Conservation (phyloP, 179 eudicot genomes). For the Beta macrorhiza region DNA sequence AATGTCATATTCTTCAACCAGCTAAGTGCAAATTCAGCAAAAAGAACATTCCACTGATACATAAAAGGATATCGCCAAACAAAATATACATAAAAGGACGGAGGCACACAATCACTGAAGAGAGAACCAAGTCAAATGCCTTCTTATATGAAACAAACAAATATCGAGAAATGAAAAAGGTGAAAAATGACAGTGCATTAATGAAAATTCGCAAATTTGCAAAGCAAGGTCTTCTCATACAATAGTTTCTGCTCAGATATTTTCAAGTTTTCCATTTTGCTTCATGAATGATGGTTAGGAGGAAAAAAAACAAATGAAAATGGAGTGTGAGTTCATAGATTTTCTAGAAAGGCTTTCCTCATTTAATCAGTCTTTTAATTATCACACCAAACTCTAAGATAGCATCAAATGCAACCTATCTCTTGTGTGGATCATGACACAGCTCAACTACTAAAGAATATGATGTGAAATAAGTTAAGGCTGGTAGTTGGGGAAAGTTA, state of each 20-base stretch:
- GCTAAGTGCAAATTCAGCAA: not conserved
- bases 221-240: not conserved
- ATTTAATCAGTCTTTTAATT: not conserved
- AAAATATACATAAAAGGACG: too few relatives aligned
- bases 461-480: conserved; percentile 12
- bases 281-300: not conserved
- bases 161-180: not conserved
- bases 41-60: not conserved
- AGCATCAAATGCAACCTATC: conserved; percentile 19
- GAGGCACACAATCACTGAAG: not conserved
- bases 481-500: conserved; percentile 29
- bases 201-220: not conserved
- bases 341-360: conserved; percentile 7
- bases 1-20: not conserved
- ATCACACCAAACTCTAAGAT: conserved; percentile 22
- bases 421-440: conserved; percentile 10
- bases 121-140: not conserved
- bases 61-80: not conserved
- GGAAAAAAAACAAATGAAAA: not conserved
- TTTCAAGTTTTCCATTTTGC: not conserved
- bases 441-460: conserved; percentile 12
- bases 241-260: not conserved
- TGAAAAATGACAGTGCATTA: not conserved
- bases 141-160: not conserved
- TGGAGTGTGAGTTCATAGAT: not conserved